Percentiles rank a stretch among this genome's conserved stretches.
Conservation (phyloP, 192 early-diverging fungal species). For the Coemansia sp. region DNA sequence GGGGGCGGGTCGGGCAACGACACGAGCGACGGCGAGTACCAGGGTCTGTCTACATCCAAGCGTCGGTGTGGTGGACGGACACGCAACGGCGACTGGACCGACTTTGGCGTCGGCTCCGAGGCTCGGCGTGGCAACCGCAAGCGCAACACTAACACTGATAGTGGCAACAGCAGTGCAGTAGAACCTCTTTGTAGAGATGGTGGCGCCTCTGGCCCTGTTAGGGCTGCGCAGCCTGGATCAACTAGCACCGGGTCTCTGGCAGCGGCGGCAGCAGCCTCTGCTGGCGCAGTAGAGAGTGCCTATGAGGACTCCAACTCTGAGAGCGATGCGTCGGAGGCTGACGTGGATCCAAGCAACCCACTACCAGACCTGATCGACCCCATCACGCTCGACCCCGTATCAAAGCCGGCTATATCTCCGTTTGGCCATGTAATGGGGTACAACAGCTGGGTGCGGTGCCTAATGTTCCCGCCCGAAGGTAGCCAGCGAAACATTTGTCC, state of each 20-base stretch:
- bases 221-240: background rate
- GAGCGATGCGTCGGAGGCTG: constrained; percentile 23
- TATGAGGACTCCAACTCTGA: constrained; percentile 67
- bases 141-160: constrained; percentile 40
- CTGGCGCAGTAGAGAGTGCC: constrained; percentile 62
- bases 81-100: constrained; percentile 16
- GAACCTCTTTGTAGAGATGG: constrained; percentile 18
- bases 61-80: constrained; percentile 25
- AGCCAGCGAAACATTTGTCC: constrained; percentile 88
- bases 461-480: constrained; percentile 70
- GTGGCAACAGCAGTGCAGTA: constrained; percentile 50
- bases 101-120: constrained; percentile 1
- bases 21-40: constrained; percentile 50
- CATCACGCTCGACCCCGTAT: constrained; percentile 87
- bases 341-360: constrained; percentile 70
- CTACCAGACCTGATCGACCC: constrained; percentile 91
- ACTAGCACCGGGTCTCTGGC: constrained; percentile 17
- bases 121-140: constrained; percentile 21
- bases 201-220: background rate
- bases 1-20: constrained; percentile 2
- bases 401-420: constrained; percentile 91
- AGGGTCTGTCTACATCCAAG: constrained; percentile 29
- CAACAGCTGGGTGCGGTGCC: constrained; percentile 84
- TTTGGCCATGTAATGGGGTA: constrained; percentile 92
- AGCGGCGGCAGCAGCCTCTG: constrained; percentile 63